A percentile compares a stretch with the other conserved stretches of the same genome.
These are phyloP conservation scores for Rhododendron henanense DNA, from an alignment of 148 eudicot genomes.

Conservation along the genomic window DNA sequence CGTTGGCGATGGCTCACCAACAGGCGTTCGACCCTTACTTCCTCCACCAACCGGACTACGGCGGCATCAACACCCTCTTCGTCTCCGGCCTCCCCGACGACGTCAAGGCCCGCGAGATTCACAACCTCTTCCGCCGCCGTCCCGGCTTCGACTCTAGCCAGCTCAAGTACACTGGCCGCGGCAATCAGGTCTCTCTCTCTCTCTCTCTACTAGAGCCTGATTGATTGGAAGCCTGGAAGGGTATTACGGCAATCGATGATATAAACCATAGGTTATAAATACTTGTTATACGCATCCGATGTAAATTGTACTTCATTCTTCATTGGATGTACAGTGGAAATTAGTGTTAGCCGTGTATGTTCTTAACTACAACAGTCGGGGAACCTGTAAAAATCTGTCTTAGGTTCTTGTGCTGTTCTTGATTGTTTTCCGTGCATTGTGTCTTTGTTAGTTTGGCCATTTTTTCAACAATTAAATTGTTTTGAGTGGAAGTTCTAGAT, in stretches of 20 bases:
- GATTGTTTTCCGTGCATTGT: background rate
- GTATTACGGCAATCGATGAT: background rate
- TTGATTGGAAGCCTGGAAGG: background rate
- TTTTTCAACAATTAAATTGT: background rate
- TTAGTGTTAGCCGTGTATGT: too few species aligned
- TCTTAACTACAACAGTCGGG: too few species aligned
- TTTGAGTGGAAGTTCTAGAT: background rate
- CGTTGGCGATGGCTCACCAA: slow-evolving; percentile 11
- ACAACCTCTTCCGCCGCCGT: slow-evolving; percentile 84
- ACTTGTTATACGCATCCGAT: background rate
- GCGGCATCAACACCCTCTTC: slow-evolving; percentile 67
- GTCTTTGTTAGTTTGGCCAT: background rate
- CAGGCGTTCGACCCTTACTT: slow-evolving; percentile 38
- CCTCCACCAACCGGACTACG: slow-evolving; percentile 27
- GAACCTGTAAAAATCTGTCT: background rate
- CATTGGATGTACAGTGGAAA: too few species aligned
- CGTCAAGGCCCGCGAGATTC: slow-evolving; percentile 81
- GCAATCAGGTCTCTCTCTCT: slow-evolving; percentile 56
- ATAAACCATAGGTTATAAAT: background rate
- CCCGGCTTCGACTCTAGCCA: slow-evolving; percentile 83
- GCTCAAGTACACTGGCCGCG: slow-evolving; percentile 90
- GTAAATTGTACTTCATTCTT: too few species aligned
- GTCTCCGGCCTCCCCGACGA: slow-evolving; percentile 93
- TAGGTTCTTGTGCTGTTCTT: background rate
- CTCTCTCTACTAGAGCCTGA: too few species aligned